A percentile compares a stretch with the other conserved stretches of the same genome.
These are phyloP conservation scores for Coemansia sp. DNA, from an alignment of 192 early-diverging fungal species.

Conservation along the genomic window DNA sequence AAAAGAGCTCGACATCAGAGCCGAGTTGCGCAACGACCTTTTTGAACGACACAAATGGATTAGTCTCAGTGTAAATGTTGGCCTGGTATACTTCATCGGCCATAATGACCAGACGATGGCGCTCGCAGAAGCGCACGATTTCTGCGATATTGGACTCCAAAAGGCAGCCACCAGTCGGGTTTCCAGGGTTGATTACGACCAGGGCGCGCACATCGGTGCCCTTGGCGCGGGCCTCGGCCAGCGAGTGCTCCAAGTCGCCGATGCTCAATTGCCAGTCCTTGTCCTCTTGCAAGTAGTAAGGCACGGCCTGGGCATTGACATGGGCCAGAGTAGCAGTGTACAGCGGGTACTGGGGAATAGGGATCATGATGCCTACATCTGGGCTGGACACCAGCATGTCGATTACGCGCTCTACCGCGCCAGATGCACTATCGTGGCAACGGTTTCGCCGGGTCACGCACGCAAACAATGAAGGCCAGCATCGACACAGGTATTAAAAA, in stretches of 20 bases:
- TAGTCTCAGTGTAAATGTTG: slow-evolving; percentile 79
- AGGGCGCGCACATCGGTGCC: slow-evolving; percentile 91
- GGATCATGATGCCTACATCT: slow-evolving; percentile 96
- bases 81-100: slow-evolving; percentile 99
- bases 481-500: neutral
- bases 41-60: slow-evolving; percentile 96
- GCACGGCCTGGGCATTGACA: slow-evolving; percentile 81
- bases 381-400: slow-evolving; percentile 78
- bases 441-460: neutral
- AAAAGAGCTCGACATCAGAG: slow-evolving; percentile 81
- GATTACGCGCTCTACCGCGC: slow-evolving; percentile 90
- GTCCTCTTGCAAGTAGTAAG: slow-evolving; percentile 90
- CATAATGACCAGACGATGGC: slow-evolving; percentile 78
- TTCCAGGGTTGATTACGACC: slow-evolving; percentile 97
- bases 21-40: slow-evolving; percentile 85
- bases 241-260: slow-evolving; percentile 63
- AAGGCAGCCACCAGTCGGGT: slow-evolving; percentile 95
- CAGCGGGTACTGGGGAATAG: slow-evolving; percentile 98
- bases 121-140: slow-evolving; percentile 85
- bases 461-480: slow-evolving; percentile 2
- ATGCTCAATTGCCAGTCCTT: slow-evolving; percentile 78
- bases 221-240: slow-evolving; percentile 60
- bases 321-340: slow-evolving; percentile 92
- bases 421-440: slow-evolving; percentile 59
- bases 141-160: slow-evolving; percentile 79